phyloP scores from a whole-genome alignment of 192 early-diverging fungal species.

The Anaeromyces robustus region DNA sequence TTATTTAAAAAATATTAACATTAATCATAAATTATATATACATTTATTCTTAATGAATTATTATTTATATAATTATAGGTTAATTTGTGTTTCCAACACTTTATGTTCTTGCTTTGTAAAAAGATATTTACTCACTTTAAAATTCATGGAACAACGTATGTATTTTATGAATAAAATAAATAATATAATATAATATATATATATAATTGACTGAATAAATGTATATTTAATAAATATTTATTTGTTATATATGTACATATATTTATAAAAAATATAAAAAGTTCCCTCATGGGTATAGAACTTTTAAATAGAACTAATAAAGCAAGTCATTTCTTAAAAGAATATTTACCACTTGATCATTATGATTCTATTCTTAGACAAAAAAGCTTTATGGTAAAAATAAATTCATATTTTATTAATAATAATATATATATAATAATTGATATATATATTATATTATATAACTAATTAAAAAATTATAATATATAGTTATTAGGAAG shows the following conservation, averaged over 20 bases:
- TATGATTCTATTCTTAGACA: constrained; percentile 18
- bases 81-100: constrained; percentile 32
- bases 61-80: constrained; percentile 11
- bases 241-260: no score
- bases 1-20: constrained; percentile 1
- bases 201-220: no score
- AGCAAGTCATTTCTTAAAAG: not conserved
- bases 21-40: no score
- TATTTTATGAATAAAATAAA: not conserved
- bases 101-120: constrained; percentile 23
- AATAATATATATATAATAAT: not conserved
- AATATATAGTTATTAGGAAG: constrained; percentile 23
- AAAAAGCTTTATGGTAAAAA: not conserved
- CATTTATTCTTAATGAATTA: not conserved
- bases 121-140: constrained; percentile 29
- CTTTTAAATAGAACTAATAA: not conserved
- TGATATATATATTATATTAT: not conserved
- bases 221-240: no score
- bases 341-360: not conserved
- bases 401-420: not conserved
- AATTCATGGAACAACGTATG: constrained; percentile 17
- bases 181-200: no score
- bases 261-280: constrained; percentile 3
- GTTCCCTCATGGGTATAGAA: constrained; percentile 6
- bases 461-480: constrained; percentile 7